Evolutionary conservation across 2,329 filamentous ascomycete species (phyloP).

Genomic region (Pseudogymnoascus sp.): DNA sequence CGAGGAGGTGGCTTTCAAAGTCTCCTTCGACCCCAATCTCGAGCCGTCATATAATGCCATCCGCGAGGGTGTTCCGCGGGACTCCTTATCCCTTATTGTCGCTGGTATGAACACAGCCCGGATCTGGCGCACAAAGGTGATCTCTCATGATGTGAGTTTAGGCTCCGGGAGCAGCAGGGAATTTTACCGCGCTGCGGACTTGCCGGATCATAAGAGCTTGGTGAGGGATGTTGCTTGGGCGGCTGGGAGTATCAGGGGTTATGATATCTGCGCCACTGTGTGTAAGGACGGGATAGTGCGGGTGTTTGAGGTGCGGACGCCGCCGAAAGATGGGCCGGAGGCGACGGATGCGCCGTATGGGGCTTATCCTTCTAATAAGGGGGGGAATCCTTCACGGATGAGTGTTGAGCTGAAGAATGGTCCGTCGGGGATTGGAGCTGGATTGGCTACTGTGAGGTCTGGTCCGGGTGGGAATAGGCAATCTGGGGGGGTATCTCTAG

Average conservation of each 20-base stretch:
- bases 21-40: constrained; percentile 82
- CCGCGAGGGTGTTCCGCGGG: constrained; percentile 69
- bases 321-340: constrained; percentile 39
- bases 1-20: constrained; percentile 78
- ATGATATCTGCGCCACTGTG: constrained; percentile 83
- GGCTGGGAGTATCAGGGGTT: constrained; percentile 79
- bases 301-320: constrained; percentile 73
- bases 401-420: constrained; percentile 22
- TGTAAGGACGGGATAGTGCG: constrained; percentile 86
- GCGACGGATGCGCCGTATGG: constrained; percentile 26
- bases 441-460: constrained; percentile 35
- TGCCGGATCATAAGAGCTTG: constrained; percentile 64
- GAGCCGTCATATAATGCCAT: constrained; percentile 71
- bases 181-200: constrained; percentile 75
- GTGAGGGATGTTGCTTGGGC: constrained; percentile 90
- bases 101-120: constrained; percentile 77
- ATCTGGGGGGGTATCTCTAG: constrained; percentile 37
- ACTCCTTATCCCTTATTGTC: constrained; percentile 73
- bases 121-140: constrained; percentile 68
- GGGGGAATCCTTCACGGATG: constrained; percentile 17
- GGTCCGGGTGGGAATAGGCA: constrained; percentile 38
- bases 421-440: constrained; percentile 45
- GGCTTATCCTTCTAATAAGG: constrained; percentile 18
- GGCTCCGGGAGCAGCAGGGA: constrained; percentile 54
- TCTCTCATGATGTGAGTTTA: constrained; percentile 41